Evolutionary conservation across 2,329 filamentous ascomycete genomes (phyloP).

Genomic region (Colletotrichum sp.): DNA sequence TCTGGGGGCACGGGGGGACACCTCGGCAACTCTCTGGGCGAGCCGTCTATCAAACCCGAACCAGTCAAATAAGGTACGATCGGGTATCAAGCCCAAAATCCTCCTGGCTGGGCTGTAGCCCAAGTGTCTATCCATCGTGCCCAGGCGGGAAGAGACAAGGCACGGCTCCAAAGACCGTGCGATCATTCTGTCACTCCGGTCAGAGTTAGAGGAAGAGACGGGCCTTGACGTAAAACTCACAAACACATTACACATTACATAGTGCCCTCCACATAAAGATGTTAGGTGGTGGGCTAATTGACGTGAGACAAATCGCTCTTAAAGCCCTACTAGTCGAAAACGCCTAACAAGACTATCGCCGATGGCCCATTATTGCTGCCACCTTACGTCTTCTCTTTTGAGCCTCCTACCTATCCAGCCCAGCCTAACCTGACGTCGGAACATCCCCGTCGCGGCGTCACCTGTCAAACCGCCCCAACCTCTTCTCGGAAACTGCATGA

Average conservation of each 20-base stretch:
- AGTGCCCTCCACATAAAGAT: not conserved
- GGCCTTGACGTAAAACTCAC: not conserved
- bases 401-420: not conserved
- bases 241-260: not conserved
- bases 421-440: not conserved
- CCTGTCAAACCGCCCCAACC: not conserved
- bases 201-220: not conserved
- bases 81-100: not conserved
- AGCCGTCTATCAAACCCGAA: not conserved
- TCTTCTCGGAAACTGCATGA: conserved; percentile 3
- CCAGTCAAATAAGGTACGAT: not conserved
- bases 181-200: not conserved
- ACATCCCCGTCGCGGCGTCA: not conserved
- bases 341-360: not conserved
- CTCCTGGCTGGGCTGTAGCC: not conserved
- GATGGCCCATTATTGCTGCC: not conserved
- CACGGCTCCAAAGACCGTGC: not conserved
- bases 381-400: not conserved
- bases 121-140: not conserved
- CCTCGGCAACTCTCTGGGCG: not conserved
- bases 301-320: not conserved
- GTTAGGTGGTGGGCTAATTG: not conserved
- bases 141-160: not conserved
- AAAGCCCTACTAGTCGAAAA: not conserved
- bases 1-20: not conserved